These are phyloP conservation scores for Talaromyces piceae DNA, from an alignment of 2,329 filamentous ascomycete genomes.

Conservation along the genomic window DNA sequence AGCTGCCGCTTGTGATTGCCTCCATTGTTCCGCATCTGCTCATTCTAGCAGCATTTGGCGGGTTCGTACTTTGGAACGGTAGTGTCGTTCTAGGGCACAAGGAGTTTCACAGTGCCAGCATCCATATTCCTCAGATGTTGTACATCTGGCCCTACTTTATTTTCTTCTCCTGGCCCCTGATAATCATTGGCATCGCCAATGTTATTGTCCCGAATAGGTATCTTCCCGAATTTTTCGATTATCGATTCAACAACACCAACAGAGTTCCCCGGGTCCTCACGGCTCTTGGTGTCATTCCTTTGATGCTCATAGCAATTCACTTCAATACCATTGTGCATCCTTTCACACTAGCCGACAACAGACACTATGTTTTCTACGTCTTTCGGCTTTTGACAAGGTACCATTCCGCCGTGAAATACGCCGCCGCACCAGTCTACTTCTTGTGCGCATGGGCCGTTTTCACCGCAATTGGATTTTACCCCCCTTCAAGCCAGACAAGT, in stretches of 20 bases:
- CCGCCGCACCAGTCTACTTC: conserved; percentile 63
- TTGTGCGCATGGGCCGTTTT: conserved; percentile 62
- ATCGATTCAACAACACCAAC: conserved; percentile 24
- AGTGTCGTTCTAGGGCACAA: conserved; percentile 93
- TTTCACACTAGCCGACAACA: conserved; percentile 91
- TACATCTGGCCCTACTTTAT: conserved; percentile 87
- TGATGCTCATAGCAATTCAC: conserved; percentile 51
- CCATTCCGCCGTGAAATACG: conserved; percentile 57
- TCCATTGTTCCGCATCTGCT: conserved; percentile 48
- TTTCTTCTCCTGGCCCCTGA: conserved; percentile 81
- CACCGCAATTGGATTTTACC: conserved; percentile 49
- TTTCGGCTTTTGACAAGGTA: conserved; percentile 75
- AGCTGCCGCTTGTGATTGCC: conserved; percentile 32
- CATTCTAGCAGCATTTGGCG: conserved; percentile 60
- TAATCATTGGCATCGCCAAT: conserved; percentile 50
- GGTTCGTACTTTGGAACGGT: conserved; percentile 79
- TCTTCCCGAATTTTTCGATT: conserved; percentile 28
- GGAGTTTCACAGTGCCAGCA: conserved; percentile 80
- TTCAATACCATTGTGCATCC: conserved; percentile 93
- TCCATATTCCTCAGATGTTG: conserved; percentile 86
- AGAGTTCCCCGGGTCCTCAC: conserved; percentile 34
- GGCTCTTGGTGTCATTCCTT: conserved; percentile 26
- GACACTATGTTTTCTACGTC: conserved; percentile 95
- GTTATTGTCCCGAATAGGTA: conserved; percentile 25
- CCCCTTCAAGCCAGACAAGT: conserved; percentile 10